These are phyloP conservation scores for Exophiala dermatitidis DNA, from an alignment of 2,329 filamentous ascomycete species.

Conservation along the genomic window DNA sequence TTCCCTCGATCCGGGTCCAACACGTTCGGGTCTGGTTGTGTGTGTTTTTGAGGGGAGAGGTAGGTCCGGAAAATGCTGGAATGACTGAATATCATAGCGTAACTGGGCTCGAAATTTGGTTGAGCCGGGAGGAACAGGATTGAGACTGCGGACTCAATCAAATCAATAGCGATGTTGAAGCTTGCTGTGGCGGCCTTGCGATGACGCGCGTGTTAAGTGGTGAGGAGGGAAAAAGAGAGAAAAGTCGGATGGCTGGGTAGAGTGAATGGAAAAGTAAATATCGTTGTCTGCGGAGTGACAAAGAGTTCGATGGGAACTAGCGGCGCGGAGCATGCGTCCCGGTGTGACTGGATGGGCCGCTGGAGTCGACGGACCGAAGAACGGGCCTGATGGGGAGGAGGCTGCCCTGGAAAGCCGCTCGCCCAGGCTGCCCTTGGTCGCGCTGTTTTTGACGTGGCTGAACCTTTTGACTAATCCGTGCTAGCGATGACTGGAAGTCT, in stretches of 20 bases:
- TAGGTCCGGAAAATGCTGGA: constrained; percentile 22
- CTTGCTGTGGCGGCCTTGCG: constrained; percentile 9
- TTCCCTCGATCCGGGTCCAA: constrained; percentile 26
- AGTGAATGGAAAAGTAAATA: constrained; percentile 10
- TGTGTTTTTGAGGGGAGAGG: constrained; percentile 20
- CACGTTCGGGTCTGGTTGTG: constrained; percentile 17
- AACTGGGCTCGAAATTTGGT: constrained; percentile 15
- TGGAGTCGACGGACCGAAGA: constrained; percentile 10
- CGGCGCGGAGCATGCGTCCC: constrained; percentile 13
- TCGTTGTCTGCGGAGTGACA: constrained; percentile 8
- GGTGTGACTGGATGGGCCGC: constrained; percentile 18
- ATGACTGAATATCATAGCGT: constrained; percentile 27
- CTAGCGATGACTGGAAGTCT: constrained; percentile 14
- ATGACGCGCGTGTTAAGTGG: constrained; percentile 18
- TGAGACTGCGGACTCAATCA: constrained; percentile 24
- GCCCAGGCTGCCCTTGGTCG: neutral
- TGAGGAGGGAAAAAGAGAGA: constrained; percentile 10
- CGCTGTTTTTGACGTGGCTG: constrained; percentile 17
- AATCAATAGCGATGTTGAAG: constrained; percentile 1
- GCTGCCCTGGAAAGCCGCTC: constrained; percentile 9
- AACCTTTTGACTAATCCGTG: constrained; percentile 10
- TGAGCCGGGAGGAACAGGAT: constrained; percentile 15
- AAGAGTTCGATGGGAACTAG: constrained; percentile 4
- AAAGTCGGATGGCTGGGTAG: constrained; percentile 19
- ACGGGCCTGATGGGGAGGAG: constrained; percentile 11